A percentile compares a stretch with the other conserved stretches of the same genome.
These are phyloP conservation scores for Hypoxylon sp. DNA, from an alignment of 2,329 filamentous ascomycete species.

Conservation along the genomic window DNA sequence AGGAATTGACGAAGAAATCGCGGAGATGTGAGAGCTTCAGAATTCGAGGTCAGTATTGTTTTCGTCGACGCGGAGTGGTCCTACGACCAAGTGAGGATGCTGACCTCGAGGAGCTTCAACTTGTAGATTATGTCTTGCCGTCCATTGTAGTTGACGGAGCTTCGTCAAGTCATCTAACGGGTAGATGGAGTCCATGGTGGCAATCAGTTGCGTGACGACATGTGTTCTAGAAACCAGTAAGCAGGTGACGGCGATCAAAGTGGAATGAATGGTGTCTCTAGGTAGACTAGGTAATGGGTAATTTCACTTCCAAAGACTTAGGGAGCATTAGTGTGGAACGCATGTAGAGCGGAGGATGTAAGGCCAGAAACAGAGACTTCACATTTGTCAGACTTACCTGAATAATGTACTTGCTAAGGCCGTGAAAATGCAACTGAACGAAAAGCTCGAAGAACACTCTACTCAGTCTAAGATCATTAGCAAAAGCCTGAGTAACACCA, in stretches of 20 bases:
- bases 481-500: neutral
- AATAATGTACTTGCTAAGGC: neutral
- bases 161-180: slow-evolving; percentile 11
- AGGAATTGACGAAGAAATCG: slow-evolving; percentile 48
- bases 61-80: neutral
- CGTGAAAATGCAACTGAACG: neutral
- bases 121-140: slow-evolving; percentile 17
- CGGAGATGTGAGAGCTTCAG: slow-evolving; percentile 50
- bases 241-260: neutral
- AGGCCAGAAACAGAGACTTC: neutral
- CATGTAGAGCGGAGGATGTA: neutral
- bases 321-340: neutral
- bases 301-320: neutral
- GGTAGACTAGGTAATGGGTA: neutral
- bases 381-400: neutral
- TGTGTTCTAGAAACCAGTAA: slow-evolving; percentile 5
- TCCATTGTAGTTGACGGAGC: slow-evolving; percentile 25
- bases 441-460: neutral
- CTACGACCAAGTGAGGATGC: neutral
- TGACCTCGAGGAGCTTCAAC: slow-evolving; percentile 23
- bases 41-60: slow-evolving; percentile 8
- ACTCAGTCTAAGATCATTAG: slow-evolving; percentile 11
- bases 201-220: neutral
- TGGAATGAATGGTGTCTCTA: neutral
- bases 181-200: slow-evolving; percentile 19